A percentile compares a stretch with the other conserved stretches of the same genome.
Evolutionary conservation across 441 rosid genomes (phyloP).

Genomic region (Aleurites moluccanus): DNA sequence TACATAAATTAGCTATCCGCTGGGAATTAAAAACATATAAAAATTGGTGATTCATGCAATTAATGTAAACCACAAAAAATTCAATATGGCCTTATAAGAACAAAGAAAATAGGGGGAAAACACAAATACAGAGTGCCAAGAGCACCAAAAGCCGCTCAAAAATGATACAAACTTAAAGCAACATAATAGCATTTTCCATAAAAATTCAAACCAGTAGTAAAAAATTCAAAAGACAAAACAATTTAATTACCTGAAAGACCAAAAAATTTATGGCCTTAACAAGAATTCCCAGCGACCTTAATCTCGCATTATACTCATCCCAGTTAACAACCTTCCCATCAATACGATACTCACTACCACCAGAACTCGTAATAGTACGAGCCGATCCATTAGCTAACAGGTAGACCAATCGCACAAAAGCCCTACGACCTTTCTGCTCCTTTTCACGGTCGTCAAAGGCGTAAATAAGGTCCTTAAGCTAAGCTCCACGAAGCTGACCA

Average conservation of each 20-base stretch:
- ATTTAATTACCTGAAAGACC: conserved; percentile 82
- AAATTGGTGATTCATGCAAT: too few relatives aligned
- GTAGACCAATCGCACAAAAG: conserved; percentile 84
- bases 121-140: neutral
- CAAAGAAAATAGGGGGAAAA: neutral
- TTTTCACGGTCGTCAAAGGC: conserved; percentile 92
- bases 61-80: neutral
- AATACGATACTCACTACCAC: conserved; percentile 89
- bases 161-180: conserved; percentile 1
- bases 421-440: conserved; percentile 87
- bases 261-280: conserved; percentile 98
- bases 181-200: conserved; percentile 13
- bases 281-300: conserved; percentile 84
- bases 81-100: neutral
- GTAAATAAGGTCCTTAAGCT: conserved; percentile 92
- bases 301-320: conserved; percentile 84
- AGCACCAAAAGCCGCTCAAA: too few relatives aligned
- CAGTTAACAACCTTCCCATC: conserved; percentile 76
- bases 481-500: conserved; percentile 95
- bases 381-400: conserved; percentile 66
- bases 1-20: neutral
- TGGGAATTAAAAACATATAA: neutral
- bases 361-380: conserved; percentile 67
- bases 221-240: neutral
- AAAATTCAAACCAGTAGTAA: neutral